Base-by-base conservation (phyloP, 2,329 filamentous ascomycete genomes). In the Talaromyces rugulosus region DNA sequence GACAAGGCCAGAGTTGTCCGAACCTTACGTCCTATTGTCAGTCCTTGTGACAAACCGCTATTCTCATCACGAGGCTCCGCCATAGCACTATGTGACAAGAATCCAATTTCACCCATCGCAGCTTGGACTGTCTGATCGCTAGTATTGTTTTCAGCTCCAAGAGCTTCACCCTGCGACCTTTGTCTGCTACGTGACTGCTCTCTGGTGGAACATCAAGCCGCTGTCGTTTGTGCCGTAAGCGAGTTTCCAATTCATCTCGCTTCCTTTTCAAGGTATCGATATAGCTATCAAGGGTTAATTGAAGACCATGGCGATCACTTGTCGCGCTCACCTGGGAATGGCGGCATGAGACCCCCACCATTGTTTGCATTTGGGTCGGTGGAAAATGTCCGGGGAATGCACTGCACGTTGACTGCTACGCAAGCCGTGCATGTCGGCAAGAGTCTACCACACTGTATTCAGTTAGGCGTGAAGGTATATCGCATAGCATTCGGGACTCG, bases 71-170 rank as follows among this genome's bases (percentile, higher is more conserved):
- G 67, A 5, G 70, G 69, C 60, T 74, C 72, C 33, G 70, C 71
- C 68, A 74, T 72, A 14, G 72, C 71, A 60, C 66, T 72, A 30
- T 68, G 69, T 5, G 72, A 72, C 12, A 74, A 63, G 14, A 70
- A 69, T 14, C 70, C 68, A 31, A 73, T 72, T 47, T 72, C 71
- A 1, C 70, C 69, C 71, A 71, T 71, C 4, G 68, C 69, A 42
- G 65, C 66, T 42, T 67, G 66, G 23, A 70, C 63, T 9, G 69
- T n/a, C n/a, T n/a, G n/a, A n/a, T n/a, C n/a, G n/a, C n/a, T n/a
- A n/a, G n/a, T n/a, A n/a, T n/a, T n/a, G n/a, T n/a, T n/a, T n/a
- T n/a, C n/a, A n/a, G n/a, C n/a, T n/a, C n/a, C n/a, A n/a, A n/a
- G n/a, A n/a, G n/a, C n/a, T n/a, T n/a, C n/a, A n/a, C n/a, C n/a